phyloP scores from a whole-genome alignment of 2,329 filamentous ascomycete species.

The Gyromitra esculenta region DNA sequence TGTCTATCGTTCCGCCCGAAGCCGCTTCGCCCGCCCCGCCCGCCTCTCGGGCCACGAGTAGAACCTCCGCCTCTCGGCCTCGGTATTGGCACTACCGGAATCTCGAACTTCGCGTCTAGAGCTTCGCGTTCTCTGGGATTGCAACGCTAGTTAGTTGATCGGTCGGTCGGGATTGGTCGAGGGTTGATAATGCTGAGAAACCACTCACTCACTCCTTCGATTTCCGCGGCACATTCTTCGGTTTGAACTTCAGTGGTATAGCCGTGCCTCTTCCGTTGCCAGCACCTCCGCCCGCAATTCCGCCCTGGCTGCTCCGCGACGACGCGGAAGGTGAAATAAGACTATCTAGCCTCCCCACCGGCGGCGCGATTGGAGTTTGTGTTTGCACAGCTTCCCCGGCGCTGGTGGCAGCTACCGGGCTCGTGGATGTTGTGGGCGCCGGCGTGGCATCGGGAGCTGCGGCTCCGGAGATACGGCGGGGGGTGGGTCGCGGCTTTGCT shows the following conservation, averaged over 20 bases:
- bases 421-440: neutral
- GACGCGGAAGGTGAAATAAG: slow-evolving; percentile 17
- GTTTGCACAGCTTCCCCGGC: slow-evolving; percentile 40
- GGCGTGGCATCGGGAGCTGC: slow-evolving; percentile 8
- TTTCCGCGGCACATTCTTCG: slow-evolving; percentile 54
- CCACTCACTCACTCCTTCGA: slow-evolving; percentile 55
- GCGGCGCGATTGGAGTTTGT: slow-evolving; percentile 54
- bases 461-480: slow-evolving; percentile 33
- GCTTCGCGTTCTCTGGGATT: slow-evolving; percentile 50
- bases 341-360: slow-evolving; percentile 55
- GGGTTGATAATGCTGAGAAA: neutral
- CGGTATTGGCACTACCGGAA: slow-evolving; percentile 1
- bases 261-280: slow-evolving; percentile 24
- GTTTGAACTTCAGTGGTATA: slow-evolving; percentile 56
- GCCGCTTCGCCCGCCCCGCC: slow-evolving; percentile 36
- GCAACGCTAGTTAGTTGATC: slow-evolving; percentile 1
- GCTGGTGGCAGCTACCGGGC: slow-evolving; percentile 12
- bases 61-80: slow-evolving; percentile 45
- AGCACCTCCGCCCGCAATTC: neutral
- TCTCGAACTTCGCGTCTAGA: slow-evolving; percentile 51
- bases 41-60: slow-evolving; percentile 44
- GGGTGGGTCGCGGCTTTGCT: slow-evolving; percentile 46
- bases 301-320: neutral
- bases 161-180: neutral
- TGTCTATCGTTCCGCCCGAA: slow-evolving; percentile 47